These are phyloP conservation scores for Coelastrella sp. DNA, from an alignment of 139 green algal species.

Conservation along the genomic window DNA sequence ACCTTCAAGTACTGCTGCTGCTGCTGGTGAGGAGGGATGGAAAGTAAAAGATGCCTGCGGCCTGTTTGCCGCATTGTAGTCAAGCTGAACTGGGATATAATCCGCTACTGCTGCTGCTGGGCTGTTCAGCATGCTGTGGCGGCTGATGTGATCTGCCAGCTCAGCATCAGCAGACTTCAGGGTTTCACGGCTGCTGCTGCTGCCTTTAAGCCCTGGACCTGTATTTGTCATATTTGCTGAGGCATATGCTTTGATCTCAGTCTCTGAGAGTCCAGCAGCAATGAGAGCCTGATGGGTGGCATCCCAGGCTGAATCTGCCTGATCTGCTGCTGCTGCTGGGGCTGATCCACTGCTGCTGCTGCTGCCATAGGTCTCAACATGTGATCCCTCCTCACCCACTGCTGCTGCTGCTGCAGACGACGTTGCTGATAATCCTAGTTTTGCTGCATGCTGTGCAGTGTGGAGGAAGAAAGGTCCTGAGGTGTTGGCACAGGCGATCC, in stretches of 20 bases:
- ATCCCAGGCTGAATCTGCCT: not conserved
- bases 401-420: not conserved
- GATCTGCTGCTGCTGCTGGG: conserved; percentile 11
- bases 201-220: not conserved
- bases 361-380: not conserved
- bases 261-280: conserved; percentile 26
- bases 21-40: not conserved
- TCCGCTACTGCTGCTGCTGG: not conserved
- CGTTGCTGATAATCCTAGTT: not conserved
- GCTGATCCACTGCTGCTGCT: not conserved
- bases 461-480: not conserved
- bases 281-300: not conserved
- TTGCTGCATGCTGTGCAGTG: not conserved
- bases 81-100: not conserved
- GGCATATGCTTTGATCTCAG: conserved; percentile 9
- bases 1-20: not conserved
- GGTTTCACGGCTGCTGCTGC: not conserved
- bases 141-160: not conserved
- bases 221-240: not conserved
- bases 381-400: too few relatives aligned
- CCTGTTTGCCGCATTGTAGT: not conserved
- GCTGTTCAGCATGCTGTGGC: not conserved
- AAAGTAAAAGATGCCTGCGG: not conserved
- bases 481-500: conserved; percentile 15
- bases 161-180: conserved; percentile 8